Conservation (phyloP, 2,329 filamentous ascomycete species). For the Colletotrichum abscissum region DNA sequence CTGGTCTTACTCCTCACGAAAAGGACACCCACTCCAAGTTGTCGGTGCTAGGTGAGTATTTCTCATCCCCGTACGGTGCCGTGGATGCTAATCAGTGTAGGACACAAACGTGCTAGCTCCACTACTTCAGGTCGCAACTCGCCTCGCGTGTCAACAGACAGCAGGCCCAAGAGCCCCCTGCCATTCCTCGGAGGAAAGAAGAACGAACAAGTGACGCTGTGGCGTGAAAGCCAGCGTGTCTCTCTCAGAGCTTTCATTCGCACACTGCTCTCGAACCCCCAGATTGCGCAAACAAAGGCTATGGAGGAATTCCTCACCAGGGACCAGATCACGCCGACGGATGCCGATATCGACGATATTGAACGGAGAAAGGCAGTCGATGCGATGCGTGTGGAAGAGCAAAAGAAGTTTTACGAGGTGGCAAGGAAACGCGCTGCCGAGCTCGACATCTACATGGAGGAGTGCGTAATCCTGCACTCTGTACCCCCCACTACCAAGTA, state of each 20-base stretch:
- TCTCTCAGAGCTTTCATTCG: slow-evolving; percentile 93
- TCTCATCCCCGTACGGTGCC: background rate
- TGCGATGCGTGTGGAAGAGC: slow-evolving; percentile 89
- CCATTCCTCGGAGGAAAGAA: slow-evolving; percentile 42
- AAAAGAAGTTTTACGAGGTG: slow-evolving; percentile 95
- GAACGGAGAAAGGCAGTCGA: slow-evolving; percentile 83
- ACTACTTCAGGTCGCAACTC: slow-evolving; percentile 50
- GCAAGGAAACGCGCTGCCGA: slow-evolving; percentile 90
- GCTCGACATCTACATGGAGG: slow-evolving; percentile 97
- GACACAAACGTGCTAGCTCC: slow-evolving; percentile 46
- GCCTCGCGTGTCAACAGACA: slow-evolving; percentile 59
- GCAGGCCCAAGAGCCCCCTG: slow-evolving; percentile 44
- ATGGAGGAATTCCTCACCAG: slow-evolving; percentile 85
- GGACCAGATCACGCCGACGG: slow-evolving; percentile 78
- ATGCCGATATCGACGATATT: slow-evolving; percentile 88
- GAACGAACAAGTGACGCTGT: slow-evolving; percentile 60
- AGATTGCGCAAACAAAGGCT: slow-evolving; percentile 84
- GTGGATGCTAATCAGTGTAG: slow-evolving; percentile 36
- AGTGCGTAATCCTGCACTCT: slow-evolving; percentile 58
- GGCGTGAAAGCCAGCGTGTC: slow-evolving; percentile 89
- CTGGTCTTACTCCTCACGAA: slow-evolving; percentile 45
- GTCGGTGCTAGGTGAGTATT: slow-evolving; percentile 52
- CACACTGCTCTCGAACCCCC: slow-evolving; percentile 84
- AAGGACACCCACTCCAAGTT: slow-evolving; percentile 49
- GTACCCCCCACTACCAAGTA: slow-evolving; percentile 19